Conservation (phyloP, 108 stramenopile species). For the Cyclotella distinguenda region DNA sequence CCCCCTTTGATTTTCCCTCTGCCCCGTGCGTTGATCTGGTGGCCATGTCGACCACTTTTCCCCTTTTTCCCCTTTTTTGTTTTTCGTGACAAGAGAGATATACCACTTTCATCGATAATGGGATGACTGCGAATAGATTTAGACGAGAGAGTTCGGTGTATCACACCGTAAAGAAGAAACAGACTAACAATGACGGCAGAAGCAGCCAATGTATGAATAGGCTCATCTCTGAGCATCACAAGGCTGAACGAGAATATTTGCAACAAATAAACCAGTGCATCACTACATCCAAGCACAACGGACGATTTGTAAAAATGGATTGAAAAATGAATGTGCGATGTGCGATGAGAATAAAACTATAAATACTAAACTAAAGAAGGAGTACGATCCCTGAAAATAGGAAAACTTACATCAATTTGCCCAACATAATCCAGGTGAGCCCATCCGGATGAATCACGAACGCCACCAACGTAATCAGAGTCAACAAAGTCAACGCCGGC, state of each 20-base stretch:
- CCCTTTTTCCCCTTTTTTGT: conserved; percentile 54
- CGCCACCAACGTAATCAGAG: conserved; percentile 56
- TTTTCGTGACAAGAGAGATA: conserved; percentile 9
- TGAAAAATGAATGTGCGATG: conserved; percentile 12
- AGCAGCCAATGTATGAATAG: conserved; percentile 48
- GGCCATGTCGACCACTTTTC: conserved; percentile 39
- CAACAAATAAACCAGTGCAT: conserved; percentile 22
- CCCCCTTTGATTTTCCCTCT: conserved; percentile 14
- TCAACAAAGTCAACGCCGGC: conserved; percentile 54
- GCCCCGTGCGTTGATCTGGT: conserved; percentile 30
- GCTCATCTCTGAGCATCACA: conserved; percentile 48
- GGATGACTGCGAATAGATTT: background rate
- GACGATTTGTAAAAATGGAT: background rate
- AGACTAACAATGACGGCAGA: conserved; percentile 42
- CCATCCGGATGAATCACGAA: conserved; percentile 75
- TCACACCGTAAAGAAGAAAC: conserved; percentile 40
- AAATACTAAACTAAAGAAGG: conserved; percentile 1
- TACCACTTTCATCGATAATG: background rate
- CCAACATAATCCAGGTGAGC: conserved; percentile 64
- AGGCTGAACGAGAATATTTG: conserved; percentile 29
- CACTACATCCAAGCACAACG: conserved; percentile 9
- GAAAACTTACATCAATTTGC: conserved; percentile 53
- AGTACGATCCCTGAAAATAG: conserved; percentile 10
- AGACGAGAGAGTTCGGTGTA: conserved; percentile 42
- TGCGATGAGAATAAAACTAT: background rate